Base-by-base conservation (phyloP, 495 filamentous ascomycete species). In the Aspergillus incahuasiensis region DNA sequence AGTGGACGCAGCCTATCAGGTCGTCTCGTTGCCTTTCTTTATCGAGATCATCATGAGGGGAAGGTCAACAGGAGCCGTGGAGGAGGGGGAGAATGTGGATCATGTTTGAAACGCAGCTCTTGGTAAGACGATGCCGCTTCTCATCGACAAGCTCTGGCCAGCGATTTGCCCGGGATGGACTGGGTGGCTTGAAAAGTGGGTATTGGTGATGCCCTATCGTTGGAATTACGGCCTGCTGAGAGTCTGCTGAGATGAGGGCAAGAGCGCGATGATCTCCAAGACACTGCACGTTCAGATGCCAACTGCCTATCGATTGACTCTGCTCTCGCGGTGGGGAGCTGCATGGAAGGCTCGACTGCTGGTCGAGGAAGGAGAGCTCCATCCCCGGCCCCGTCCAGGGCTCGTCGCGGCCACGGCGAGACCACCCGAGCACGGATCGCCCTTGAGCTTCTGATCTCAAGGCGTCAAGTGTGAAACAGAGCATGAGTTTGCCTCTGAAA, bases 141-240 rank as follows among this genome's bases (percentile, higher is more conserved):
- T 39, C 16, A 16, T 12, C 9, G 18, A 16, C 20, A 2, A 20
- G 21, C 1, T 1, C 20, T 40, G 48, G 48, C 48, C 12, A 13
- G 34, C 21, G 6, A 50, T 50, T 50, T 40, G 19, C 13, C 32
- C 32, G n/a, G 32, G 16, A 40, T 34, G 34, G 12, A 1, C 11
- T 35, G 48, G 20, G 48, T 50, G 48, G 48, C 48, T 50, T 50
- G 48, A 30, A 18, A n/a, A 6, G 46, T 49, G 46, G 46, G 18
- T 21, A 38, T 38, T 3, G 16, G 25, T 11, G n/a, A 50, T 24
- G 48, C 21, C 48, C 48, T 50, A 50, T 50, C 34, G 35, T 50
- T 50, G 19, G 5, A 2, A 11, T 16, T 50, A 9, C 40, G 48
- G 8, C 48, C 25, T 39, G 48, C 48, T 25, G 34, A 21, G 32